Base-by-base conservation (phyloP, 2,329 filamentous ascomycete species). In the Penicillium sp. region DNA sequence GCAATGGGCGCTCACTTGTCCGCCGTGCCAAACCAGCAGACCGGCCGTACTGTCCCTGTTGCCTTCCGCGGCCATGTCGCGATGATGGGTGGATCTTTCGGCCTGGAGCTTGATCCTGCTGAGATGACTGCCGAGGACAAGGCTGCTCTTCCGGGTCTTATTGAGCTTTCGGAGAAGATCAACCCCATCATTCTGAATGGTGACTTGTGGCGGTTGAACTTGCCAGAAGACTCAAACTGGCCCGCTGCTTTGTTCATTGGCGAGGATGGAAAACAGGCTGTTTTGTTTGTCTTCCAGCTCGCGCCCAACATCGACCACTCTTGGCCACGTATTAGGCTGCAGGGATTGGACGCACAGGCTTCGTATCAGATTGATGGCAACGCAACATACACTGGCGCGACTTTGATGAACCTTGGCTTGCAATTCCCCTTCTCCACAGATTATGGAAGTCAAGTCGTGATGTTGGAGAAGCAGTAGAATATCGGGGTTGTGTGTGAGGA, bases 1-100 rank as follows among this genome's bases (percentile, higher is more conserved):
- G 74, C 83, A 0, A 87, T 88, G 84, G 84, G 82, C 1, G 85
- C 84, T n/a, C 85, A 88, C 65, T 74, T 88, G 32, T 85, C 82
- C 8, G 79, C 79, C 0, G 79, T 85, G 0, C 85, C 85, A 1
- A 88, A 87, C 58, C 77, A 80, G 6, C 70, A 83, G 32, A 85
- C 83, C 0, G 69, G 75, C 0, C 82, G 85, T 18, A 81, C 77
- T 1, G 81, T 81, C 1, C 79, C 84, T 0, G 76, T 88, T 11
- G 67, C 69, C 1, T 87, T 88, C 73, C 83, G 85, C 32, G 83
- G 81, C 0, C 84, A 87, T 51, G 85, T 88, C 0, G 85, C 85
- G 5, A 83, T 87, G 75, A 87, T 87, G 85, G 85, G 85, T 51
- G 85, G 85, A 2, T 85, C 83, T 0, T 88, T 88, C 59, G 85